These are phyloP conservation scores for Acanthamoeba rhysodes DNA, from an alignment of 208 protist genomes.

Conservation along the genomic window DNA sequence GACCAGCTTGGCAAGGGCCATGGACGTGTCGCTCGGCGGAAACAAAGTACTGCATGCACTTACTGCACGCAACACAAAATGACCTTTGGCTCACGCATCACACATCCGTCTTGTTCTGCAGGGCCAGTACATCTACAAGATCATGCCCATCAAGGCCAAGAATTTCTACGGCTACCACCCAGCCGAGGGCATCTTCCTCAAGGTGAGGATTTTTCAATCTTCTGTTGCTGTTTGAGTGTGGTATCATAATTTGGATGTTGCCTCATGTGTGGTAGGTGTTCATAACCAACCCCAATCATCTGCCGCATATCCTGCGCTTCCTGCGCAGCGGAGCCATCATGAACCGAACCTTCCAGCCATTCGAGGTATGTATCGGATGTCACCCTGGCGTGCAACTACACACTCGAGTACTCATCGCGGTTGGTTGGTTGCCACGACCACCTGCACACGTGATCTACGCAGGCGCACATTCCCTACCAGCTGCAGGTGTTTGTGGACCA, in stretches of 20 bases:
- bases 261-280: conserved; percentile 20
- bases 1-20: conserved; percentile 70
- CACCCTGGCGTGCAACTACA: too few species aligned
- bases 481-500: conserved; percentile 92
- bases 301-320: conserved; percentile 78
- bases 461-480: conserved; percentile 90
- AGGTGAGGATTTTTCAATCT: conserved; percentile 79
- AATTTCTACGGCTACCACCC: conserved; percentile 88
- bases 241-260: neutral
- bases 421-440: neutral
- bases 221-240: too few species aligned
- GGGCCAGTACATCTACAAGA: conserved; percentile 76
- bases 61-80: too few species aligned
- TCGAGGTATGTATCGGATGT: too few species aligned
- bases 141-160: conserved; percentile 69
- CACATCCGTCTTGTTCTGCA: too few species aligned
- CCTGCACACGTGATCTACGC: neutral
- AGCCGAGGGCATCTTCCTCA: conserved; percentile 86
- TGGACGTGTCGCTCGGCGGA: conserved; percentile 69
- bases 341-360: conserved; percentile 78
- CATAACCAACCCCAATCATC: conserved; percentile 81
- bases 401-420: neutral
- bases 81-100: too few species aligned
- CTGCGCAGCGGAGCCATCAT: conserved; percentile 84
- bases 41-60: neutral